These are phyloP conservation scores for Ceratobasidium sp. DNA, from an alignment of 1,284 basidiomycete species.

Conservation along the genomic window DNA sequence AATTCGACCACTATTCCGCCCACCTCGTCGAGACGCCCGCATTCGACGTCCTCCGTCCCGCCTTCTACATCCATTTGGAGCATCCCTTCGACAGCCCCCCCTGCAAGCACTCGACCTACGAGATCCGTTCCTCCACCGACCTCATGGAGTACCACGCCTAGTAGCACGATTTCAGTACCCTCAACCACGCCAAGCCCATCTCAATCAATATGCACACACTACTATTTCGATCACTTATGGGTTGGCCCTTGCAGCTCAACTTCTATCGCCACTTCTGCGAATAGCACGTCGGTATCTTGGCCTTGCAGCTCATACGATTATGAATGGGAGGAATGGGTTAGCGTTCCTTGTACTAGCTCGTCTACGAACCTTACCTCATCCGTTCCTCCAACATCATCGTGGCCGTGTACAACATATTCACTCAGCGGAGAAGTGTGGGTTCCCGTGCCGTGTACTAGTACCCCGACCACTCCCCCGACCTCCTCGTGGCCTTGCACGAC, in stretches of 20 bases:
- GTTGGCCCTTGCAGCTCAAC: no score
- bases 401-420: constrained; percentile 16
- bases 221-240: no score
- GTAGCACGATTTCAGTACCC: background rate
- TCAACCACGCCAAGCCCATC: background rate
- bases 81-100: background rate
- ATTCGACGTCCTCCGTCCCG: background rate
- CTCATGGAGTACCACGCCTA: constrained; percentile 2
- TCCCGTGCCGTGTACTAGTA: background rate
- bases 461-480: background rate
- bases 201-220: no score
- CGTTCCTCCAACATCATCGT: background rate
- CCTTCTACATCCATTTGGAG: background rate
- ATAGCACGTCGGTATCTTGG: background rate
- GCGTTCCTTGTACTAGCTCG: background rate
- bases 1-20: background rate
- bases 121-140: constrained; percentile 28
- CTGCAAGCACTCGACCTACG: constrained; percentile 3
- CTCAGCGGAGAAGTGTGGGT: background rate
- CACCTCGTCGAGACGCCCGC: background rate
- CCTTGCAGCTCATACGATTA: constrained; percentile 13
- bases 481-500: constrained; percentile 33
- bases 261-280: no score
- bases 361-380: constrained; percentile 1
- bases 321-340: background rate